These are phyloP conservation scores for Heterobasidion parviporum DNA, from an alignment of 1,284 basidiomycete species.

Conservation along the genomic window DNA sequence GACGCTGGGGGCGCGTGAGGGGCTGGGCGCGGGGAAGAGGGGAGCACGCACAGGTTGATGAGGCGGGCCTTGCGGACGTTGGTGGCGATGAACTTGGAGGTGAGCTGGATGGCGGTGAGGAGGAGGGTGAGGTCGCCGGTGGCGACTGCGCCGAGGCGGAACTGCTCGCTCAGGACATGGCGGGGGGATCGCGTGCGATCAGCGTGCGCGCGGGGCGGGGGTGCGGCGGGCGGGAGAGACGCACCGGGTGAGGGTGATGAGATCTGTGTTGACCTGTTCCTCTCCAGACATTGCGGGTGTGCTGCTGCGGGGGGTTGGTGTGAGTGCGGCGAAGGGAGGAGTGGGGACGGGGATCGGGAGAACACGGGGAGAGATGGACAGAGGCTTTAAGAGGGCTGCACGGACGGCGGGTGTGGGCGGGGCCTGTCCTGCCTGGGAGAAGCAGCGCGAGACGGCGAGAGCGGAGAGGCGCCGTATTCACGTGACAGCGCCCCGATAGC, in stretches of 20 bases:
- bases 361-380: background rate
- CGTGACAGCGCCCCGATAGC: too few relatives aligned
- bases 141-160: conserved; percentile 70
- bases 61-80: conserved; percentile 96
- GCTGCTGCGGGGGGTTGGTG: background rate
- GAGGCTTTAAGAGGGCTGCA: background rate
- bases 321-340: conserved; percentile 4
- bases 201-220: background rate
- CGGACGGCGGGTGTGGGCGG: too few relatives aligned
- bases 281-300: conserved; percentile 44
- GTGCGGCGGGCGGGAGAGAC: conserved; percentile 14
- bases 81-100: conserved; percentile 95
- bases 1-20: conserved; percentile 38
- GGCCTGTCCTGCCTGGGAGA: background rate
- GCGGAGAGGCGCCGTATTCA: too few relatives aligned
- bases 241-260: conserved; percentile 88
- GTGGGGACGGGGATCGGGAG: conserved; percentile 1
- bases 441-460: background rate
- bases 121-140: conserved; percentile 94
- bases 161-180: conserved; percentile 81
- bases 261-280: conserved; percentile 73
- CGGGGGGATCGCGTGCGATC: conserved; percentile 27
- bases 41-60: conserved; percentile 82
- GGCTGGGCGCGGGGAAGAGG: background rate
- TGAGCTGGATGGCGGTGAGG: conserved; percentile 92